phyloP scores from a whole-genome alignment of 169 alveolate species.

The Eimeria praecox region DNA sequence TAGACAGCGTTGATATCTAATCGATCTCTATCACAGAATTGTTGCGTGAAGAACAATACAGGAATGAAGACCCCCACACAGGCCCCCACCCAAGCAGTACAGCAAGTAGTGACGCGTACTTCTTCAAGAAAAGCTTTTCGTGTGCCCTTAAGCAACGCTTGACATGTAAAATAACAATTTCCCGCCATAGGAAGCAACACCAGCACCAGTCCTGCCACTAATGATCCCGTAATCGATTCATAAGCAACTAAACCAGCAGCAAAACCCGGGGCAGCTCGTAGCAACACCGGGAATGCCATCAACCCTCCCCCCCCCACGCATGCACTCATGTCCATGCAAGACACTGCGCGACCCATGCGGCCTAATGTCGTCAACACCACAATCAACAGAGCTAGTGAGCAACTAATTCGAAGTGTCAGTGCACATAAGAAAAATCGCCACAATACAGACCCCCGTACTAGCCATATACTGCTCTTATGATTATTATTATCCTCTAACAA shows the following conservation, averaged over 20 bases:
- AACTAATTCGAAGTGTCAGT: not conserved
- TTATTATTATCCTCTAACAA: not conserved
- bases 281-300: conserved; percentile 17
- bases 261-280: conserved; percentile 36
- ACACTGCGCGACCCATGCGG: conserved; percentile 62
- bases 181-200: conserved; percentile 56
- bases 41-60: conserved; percentile 39
- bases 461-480: not conserved
- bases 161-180: conserved; percentile 43
- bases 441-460: conserved; percentile 41
- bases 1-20: conserved; percentile 24
- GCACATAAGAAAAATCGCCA: conserved; percentile 64
- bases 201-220: conserved; percentile 59
- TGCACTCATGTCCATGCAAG: conserved; percentile 26
- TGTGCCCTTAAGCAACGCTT: conserved; percentile 50
- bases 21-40: conserved; percentile 35
- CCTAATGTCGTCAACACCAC: conserved; percentile 52
- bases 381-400: conserved; percentile 28
- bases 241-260: conserved; percentile 27
- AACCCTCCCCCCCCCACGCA: conserved; percentile 45
- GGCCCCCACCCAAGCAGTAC: conserved; percentile 63
- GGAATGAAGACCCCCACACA: conserved; percentile 68
- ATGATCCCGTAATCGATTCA: conserved; percentile 47
- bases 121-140: conserved; percentile 36
- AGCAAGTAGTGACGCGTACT: conserved; percentile 36